These are phyloP conservation scores for Argentina anserina DNA, from an alignment of 306 rosid species.

Conservation along the genomic window DNA sequence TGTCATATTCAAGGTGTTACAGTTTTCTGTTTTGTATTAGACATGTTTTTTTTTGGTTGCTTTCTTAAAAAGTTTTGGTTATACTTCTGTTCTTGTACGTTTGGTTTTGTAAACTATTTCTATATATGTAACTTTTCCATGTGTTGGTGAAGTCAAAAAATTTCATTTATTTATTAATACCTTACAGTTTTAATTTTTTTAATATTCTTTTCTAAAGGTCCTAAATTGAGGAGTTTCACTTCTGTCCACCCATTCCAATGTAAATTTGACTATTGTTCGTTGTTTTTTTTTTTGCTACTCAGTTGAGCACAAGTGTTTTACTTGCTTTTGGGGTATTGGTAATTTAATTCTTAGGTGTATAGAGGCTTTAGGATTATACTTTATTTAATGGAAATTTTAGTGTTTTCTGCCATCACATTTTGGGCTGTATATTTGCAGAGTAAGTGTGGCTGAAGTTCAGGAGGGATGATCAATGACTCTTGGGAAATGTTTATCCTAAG, in stretches of 20 bases:
- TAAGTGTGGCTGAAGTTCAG: slow-evolving; percentile 31
- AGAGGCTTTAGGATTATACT: background rate
- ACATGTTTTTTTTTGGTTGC: background rate
- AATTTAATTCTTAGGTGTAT: background rate
- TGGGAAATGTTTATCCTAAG: slow-evolving; percentile 18
- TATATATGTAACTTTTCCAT: background rate
- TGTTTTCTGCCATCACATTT: slow-evolving; percentile 24
- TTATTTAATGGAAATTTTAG: background rate
- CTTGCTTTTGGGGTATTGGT: background rate
- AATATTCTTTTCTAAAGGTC: background rate
- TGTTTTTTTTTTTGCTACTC: background rate
- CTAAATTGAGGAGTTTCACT: background rate
- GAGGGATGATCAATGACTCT: slow-evolving; percentile 24
- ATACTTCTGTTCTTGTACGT: background rate
- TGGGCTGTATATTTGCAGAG: slow-evolving; percentile 35
- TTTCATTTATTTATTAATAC: background rate
- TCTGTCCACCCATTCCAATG: background rate
- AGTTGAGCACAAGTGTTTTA: background rate
- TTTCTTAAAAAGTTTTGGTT: background rate
- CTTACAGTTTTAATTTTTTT: background rate
- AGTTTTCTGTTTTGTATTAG: background rate
- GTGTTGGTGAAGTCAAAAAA: background rate
- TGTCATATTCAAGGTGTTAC: background rate
- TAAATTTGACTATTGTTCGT: background rate
- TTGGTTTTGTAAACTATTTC: background rate